A percentile compares a stretch with the other conserved stretches of the same genome.
Conservation (phyloP, 139 green algal species). For the Chara braunii region DNA sequence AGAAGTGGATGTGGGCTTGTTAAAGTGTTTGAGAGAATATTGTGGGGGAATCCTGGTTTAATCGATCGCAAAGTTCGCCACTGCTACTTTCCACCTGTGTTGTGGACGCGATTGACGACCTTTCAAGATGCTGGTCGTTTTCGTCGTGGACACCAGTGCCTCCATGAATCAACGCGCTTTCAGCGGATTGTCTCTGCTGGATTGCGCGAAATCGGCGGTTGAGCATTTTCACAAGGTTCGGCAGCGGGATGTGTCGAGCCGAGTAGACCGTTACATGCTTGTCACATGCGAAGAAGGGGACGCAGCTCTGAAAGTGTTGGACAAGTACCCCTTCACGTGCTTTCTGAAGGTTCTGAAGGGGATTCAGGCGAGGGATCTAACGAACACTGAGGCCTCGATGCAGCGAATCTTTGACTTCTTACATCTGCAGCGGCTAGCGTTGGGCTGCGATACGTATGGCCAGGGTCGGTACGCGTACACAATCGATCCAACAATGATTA, state of each 20-base stretch:
- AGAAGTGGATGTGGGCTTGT: no score
- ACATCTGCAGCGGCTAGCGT: conserved; percentile 26
- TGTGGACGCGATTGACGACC: no score
- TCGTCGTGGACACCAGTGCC: conserved; percentile 41
- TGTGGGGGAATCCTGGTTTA: no score
- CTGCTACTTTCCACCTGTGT: no score
- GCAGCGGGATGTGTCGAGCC: neutral
- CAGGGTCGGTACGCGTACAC: neutral
- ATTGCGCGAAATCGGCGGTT: conserved; percentile 39
- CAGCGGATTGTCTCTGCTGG: conserved; percentile 35
- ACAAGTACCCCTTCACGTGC: conserved; percentile 21
- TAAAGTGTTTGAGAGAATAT: no score
- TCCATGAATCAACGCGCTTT: conserved; percentile 39
- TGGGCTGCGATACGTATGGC: conserved; percentile 10
- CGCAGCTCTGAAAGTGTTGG: neutral
- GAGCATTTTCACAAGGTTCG: conserved; percentile 45
- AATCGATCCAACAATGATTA: conserved; percentile 22
- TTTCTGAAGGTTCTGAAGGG: conserved; percentile 13
- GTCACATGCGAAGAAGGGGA: neutral
- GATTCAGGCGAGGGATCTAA: conserved; percentile 3
- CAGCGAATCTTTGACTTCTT: conserved; percentile 25
- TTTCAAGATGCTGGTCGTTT: conserved; percentile 37
- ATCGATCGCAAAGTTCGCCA: no score
- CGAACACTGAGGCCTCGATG: neutral
- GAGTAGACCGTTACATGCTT: neutral